These are phyloP conservation scores for Rossbeevera mucosa DNA, from an alignment of 768 basidiomycete genomes.

Conservation along the genomic window DNA sequence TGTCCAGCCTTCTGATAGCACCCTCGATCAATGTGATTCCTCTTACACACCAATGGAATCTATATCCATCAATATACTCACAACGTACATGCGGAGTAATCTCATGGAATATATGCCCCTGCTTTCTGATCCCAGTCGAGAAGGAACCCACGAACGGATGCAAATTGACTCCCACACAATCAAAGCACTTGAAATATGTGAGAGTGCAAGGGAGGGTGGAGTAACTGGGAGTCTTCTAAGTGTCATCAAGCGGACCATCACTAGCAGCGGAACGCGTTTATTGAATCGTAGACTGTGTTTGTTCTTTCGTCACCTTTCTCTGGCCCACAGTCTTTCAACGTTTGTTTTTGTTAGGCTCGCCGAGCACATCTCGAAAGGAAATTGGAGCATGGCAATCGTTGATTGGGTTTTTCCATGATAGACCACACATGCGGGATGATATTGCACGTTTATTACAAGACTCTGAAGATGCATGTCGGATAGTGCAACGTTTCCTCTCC, in stretches of 20 bases:
- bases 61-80: constrained; percentile 57
- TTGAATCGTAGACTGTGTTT: constrained; percentile 75
- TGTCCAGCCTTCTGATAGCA: constrained; percentile 14
- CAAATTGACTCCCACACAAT: constrained; percentile 88
- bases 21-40: constrained; percentile 2
- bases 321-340: constrained; percentile 12
- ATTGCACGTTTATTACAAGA: constrained; percentile 50
- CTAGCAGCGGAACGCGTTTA: constrained; percentile 71
- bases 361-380: constrained; percentile 69
- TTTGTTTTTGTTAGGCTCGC: constrained; percentile 55
- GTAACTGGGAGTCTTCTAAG: constrained; percentile 69
- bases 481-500: constrained; percentile 72
- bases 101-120: constrained; percentile 76
- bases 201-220: constrained; percentile 69
- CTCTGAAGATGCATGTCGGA: constrained; percentile 66
- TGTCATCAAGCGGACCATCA: constrained; percentile 71
- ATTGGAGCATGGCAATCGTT: constrained; percentile 74
- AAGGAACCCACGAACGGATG: constrained; percentile 59
- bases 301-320: constrained; percentile 18
- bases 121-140: constrained; percentile 53
- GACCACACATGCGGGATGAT: constrained; percentile 63
- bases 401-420: constrained; percentile 62
- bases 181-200: constrained; percentile 81
- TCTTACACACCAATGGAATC: constrained; percentile 39
- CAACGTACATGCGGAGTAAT: constrained; percentile 58